A percentile compares a stretch with the other conserved stretches of the same genome.
These are phyloP conservation scores for Amphirosellinia nigrospora DNA, from an alignment of 495 filamentous ascomycete genomes.

Conservation along the genomic window DNA sequence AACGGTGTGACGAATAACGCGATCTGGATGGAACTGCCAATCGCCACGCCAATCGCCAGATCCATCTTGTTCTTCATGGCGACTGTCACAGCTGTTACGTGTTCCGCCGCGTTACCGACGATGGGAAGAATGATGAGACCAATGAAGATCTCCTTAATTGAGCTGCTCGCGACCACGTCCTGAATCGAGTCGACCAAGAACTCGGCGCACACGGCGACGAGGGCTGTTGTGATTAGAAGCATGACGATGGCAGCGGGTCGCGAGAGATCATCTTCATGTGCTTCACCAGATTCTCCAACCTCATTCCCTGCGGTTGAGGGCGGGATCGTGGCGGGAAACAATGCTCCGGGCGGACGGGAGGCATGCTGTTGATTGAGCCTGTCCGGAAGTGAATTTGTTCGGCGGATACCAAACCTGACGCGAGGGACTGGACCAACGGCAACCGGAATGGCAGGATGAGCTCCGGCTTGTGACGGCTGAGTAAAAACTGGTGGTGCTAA, in stretches of 20 bases:
- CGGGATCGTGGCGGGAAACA: constrained; percentile 50
- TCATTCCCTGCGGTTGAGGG: constrained; percentile 37
- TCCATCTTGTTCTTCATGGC: constrained; percentile 97
- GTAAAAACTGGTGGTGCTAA: constrained; percentile 53
- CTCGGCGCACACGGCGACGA: constrained; percentile 87
- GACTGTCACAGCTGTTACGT: constrained; percentile 87
- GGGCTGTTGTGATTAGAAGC: constrained; percentile 74
- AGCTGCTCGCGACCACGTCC: constrained; percentile 65
- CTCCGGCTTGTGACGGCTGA: constrained; percentile 36
- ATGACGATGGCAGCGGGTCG: constrained; percentile 75
- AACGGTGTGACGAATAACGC: constrained; percentile 89
- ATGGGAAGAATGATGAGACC: constrained; percentile 89
- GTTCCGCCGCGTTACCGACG: constrained; percentile 91
- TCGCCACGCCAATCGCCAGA: constrained; percentile 86
- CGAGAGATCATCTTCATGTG: constrained; percentile 64
- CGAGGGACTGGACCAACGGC: constrained; percentile 55
- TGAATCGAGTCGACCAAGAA: constrained; percentile 85
- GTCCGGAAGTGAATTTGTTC: constrained; percentile 81
- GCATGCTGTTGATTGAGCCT: constrained; percentile 61
- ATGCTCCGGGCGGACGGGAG: constrained; percentile 45
- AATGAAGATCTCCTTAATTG: constrained; percentile 79
- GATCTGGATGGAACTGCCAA: constrained; percentile 87
- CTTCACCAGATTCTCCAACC: constrained; percentile 49
- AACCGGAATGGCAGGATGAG: constrained; percentile 30
- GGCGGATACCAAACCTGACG: constrained; percentile 66